phyloP scores from a whole-genome alignment of 148 eudicot genomes.

The Cornus kousa region DNA sequence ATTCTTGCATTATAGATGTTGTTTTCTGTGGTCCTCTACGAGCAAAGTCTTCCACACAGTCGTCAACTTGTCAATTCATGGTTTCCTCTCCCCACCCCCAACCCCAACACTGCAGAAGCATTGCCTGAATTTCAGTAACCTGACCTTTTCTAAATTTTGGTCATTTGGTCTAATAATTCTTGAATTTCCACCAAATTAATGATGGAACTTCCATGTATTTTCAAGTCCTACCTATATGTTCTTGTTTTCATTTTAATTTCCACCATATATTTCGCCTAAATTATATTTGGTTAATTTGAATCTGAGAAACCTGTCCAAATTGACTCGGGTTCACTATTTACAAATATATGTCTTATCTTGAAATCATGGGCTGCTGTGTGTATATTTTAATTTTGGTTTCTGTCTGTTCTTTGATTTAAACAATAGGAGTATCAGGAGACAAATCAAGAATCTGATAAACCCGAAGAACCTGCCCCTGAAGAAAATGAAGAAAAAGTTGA shows the following conservation, averaged over 20 bases:
- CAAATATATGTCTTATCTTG: neutral
- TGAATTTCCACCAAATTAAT: neutral
- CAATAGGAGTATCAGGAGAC: constrained; percentile 67
- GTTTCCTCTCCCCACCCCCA: too few relatives aligned
- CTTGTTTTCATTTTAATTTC: neutral
- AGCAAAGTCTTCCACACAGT: neutral
- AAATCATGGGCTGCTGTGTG: neutral
- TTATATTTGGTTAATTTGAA: neutral
- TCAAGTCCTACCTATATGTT: neutral
- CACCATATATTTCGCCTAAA: neutral
- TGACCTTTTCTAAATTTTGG: neutral
- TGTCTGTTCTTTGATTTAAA: neutral
- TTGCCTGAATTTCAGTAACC: neutral
- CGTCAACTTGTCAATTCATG: neutral
- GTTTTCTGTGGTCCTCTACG: neutral
- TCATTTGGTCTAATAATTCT: neutral
- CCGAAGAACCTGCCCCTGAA: constrained; percentile 39
- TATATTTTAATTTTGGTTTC: neutral
- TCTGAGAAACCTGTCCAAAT: neutral
- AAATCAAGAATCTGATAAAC: constrained; percentile 42
- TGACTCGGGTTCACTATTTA: neutral
- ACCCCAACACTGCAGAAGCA: neutral
- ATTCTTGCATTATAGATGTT: neutral
- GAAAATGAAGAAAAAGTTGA: constrained; percentile 37
- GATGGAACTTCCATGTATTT: neutral